Evolutionary conservation across 305 asterid genomes (phyloP).

Genomic region (Fraxinus velutina): DNA sequence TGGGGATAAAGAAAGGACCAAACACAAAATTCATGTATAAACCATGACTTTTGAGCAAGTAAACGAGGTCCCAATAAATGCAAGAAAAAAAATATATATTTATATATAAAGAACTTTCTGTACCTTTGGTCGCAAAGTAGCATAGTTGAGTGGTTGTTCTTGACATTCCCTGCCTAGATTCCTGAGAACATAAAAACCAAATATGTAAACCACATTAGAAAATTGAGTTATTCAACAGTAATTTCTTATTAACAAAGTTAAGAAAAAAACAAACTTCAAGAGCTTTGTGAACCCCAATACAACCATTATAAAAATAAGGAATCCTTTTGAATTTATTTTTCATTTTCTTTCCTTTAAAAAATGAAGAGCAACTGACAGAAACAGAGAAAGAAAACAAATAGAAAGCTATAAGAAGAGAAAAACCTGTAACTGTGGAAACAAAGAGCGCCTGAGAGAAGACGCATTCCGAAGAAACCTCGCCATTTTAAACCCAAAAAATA

Average conservation of each 20-base stretch:
- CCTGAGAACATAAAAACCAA: conserved; percentile 35
- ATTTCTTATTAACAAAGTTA: background rate
- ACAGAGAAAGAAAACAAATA: background rate
- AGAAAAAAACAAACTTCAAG: background rate
- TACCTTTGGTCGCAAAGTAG: conserved; percentile 50
- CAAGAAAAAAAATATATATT: background rate
- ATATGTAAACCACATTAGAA: background rate
- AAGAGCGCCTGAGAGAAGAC: conserved; percentile 34
- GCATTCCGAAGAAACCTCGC: conserved; percentile 43
- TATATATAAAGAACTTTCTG: background rate
- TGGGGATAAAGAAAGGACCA: background rate
- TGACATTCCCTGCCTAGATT: conserved; percentile 30
- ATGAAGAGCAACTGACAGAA: background rate
- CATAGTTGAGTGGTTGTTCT: conserved; percentile 36
- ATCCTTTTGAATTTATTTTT: background rate
- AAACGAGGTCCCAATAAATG: background rate
- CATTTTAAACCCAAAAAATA: conserved; percentile 23
- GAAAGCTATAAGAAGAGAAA: background rate
- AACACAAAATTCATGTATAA: background rate
- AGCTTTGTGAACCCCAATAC: background rate
- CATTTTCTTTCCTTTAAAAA: background rate
- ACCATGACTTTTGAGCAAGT: background rate
- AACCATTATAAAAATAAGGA: background rate
- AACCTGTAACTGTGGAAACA: conserved; percentile 37
- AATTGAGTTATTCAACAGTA: background rate